Evolutionary conservation across 805 yeast species (phyloP).

Genomic region (Ogataea nitratoaversa): DNA sequence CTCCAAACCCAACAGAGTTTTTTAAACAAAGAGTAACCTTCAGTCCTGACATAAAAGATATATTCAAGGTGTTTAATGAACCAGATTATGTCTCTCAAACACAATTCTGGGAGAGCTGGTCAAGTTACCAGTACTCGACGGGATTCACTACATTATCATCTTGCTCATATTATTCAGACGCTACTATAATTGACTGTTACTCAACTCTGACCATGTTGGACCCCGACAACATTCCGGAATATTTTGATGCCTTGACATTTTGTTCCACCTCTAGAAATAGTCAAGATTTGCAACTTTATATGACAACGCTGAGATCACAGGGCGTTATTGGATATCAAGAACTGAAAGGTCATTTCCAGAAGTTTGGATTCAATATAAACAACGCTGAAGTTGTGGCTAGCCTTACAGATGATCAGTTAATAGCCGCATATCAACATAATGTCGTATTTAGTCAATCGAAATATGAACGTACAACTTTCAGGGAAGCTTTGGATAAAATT

Average conservation of each 20-base stretch:
- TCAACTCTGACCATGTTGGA: slow-evolving; percentile 39
- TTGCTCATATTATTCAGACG: slow-evolving; percentile 46
- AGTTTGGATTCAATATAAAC: slow-evolving; percentile 26
- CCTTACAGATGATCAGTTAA: slow-evolving; percentile 25
- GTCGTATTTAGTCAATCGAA: slow-evolving; percentile 19
- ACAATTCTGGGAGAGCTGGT: slow-evolving; percentile 23
- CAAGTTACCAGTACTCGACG: slow-evolving; percentile 16
- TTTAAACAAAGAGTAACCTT: slow-evolving; percentile 16
- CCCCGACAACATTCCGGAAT: slow-evolving; percentile 41
- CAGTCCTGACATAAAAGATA: slow-evolving; percentile 15
- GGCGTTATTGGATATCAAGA: slow-evolving; percentile 53
- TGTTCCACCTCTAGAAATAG: slow-evolving; percentile 47
- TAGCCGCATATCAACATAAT: slow-evolving; percentile 25
- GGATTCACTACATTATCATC: slow-evolving; percentile 43
- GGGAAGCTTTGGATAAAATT: slow-evolving; percentile 37
- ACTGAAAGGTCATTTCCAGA: slow-evolving; percentile 23
- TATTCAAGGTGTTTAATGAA: slow-evolving; percentile 24
- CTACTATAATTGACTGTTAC: slow-evolving; percentile 44
- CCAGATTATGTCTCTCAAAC: slow-evolving; percentile 20
- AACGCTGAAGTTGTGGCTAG: slow-evolving; percentile 16
- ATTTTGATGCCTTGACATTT: slow-evolving; percentile 53
- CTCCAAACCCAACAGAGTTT: slow-evolving; percentile 18
- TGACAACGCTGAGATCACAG: slow-evolving; percentile 44
- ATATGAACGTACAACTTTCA: slow-evolving; percentile 26
- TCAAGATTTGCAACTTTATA: slow-evolving; percentile 39